Evolutionary conservation across 1,139 yeast genomes (phyloP).

Genomic region (Yamadazyma diospyri): DNA sequence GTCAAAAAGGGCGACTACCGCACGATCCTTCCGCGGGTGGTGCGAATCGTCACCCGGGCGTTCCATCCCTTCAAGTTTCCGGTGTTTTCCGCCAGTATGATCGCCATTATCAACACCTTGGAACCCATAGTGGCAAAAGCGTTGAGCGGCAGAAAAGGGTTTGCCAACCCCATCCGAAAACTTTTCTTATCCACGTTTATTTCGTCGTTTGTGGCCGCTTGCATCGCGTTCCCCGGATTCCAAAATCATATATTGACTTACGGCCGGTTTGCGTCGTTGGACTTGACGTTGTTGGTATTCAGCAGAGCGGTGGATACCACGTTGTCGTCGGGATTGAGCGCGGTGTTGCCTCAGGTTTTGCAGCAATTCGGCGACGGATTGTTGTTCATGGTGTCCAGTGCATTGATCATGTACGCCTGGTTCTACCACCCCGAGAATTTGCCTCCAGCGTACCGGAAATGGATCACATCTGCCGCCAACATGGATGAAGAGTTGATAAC

Average conservation of each 20-base stretch:
- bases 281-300: slow-evolving; percentile 32
- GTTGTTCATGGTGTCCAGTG: slow-evolving; percentile 26
- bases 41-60: slow-evolving; percentile 19
- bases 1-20: slow-evolving; percentile 18
- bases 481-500: slow-evolving; percentile 32
- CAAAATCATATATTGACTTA: slow-evolving; percentile 29
- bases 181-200: slow-evolving; percentile 28
- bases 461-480: slow-evolving; percentile 42
- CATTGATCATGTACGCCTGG: slow-evolving; percentile 36
- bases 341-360: slow-evolving; percentile 16
- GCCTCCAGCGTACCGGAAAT: slow-evolving; percentile 36
- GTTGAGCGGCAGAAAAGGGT: slow-evolving; percentile 4
- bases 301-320: slow-evolving; percentile 38
- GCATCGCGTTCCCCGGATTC: slow-evolving; percentile 25
- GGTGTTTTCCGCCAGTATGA: slow-evolving; percentile 26
- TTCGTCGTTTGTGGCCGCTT: slow-evolving; percentile 27
- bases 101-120: slow-evolving; percentile 29
- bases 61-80: slow-evolving; percentile 32
- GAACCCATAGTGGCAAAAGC: slow-evolving; percentile 26
- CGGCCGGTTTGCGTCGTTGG: slow-evolving; percentile 30
- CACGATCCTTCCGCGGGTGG: slow-evolving; percentile 15
- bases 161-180: slow-evolving; percentile 16
- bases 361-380: slow-evolving; percentile 26
- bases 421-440: slow-evolving; percentile 27
- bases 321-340: slow-evolving; percentile 22